These are phyloP conservation scores for Solanum dulcamara DNA, from an alignment of 257 asterid species.

Conservation along the genomic window DNA sequence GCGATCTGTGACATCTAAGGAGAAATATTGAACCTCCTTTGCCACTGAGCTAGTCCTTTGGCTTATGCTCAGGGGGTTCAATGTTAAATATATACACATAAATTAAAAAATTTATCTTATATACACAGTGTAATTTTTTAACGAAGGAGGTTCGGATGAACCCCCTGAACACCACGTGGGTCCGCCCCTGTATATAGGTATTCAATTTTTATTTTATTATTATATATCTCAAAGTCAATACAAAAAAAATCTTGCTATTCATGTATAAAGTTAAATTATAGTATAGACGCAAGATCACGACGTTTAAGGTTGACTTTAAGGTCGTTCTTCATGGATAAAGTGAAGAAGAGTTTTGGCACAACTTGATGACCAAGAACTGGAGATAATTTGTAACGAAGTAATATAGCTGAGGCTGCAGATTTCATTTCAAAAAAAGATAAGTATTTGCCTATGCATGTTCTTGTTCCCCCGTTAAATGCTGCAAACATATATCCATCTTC, in stretches of 20 bases:
- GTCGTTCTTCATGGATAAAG: background rate
- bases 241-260: too few species aligned
- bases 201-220: background rate
- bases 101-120: too few species aligned
- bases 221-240: background rate
- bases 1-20: too few species aligned
- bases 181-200: too few species aligned
- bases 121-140: too few species aligned
- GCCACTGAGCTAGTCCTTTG: too few species aligned
- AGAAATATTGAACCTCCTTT: too few species aligned
- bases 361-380: background rate
- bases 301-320: background rate
- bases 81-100: too few species aligned
- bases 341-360: background rate
- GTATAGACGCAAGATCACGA: background rate
- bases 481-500: background rate
- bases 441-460: slow-evolving; percentile 1
- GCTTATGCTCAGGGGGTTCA: too few species aligned
- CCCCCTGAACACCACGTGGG: too few species aligned
- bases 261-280: background rate
- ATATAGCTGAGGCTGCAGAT: background rate
- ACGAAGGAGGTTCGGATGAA: too few species aligned
- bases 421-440: slow-evolving; percentile 1
- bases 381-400: background rate
- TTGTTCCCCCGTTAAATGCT: background rate